These are phyloP conservation scores for Scenedesmus sp. DNA, from an alignment of 163 green algal species.

Conservation along the genomic window DNA sequence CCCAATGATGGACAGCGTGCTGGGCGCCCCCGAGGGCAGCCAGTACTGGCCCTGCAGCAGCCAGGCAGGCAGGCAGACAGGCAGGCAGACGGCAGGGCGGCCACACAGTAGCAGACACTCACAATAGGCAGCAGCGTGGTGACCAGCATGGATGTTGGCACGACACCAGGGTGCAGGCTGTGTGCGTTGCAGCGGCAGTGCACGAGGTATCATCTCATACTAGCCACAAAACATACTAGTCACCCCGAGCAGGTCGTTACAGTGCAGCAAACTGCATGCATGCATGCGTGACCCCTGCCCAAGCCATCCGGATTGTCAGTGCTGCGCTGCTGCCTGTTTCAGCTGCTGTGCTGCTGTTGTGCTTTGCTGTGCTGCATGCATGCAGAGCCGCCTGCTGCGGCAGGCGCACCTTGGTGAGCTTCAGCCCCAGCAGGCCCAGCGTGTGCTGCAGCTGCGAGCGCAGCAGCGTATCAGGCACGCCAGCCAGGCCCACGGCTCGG, in stretches of 20 bases:
- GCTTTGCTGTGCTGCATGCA: neutral
- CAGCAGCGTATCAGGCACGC: conserved; percentile 60
- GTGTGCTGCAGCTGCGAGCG: conserved; percentile 58
- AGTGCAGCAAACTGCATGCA: neutral
- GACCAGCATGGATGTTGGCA: neutral
- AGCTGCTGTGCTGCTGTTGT: neutral
- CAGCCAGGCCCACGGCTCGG: conserved; percentile 55
- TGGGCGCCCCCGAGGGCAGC: conserved; percentile 44
- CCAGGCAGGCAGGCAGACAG: neutral
- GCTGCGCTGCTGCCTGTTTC: neutral
- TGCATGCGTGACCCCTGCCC: neutral
- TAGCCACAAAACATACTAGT: neutral
- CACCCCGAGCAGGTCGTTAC: too few relatives aligned
- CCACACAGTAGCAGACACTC: neutral
- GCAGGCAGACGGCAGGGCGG: neutral
- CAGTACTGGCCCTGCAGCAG: conserved; percentile 64
- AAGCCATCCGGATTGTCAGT: neutral
- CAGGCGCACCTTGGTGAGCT: conserved; percentile 58
- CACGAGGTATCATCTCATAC: neutral
- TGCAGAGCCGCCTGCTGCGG: neutral
- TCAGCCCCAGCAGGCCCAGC: conserved; percentile 66
- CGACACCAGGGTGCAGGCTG: neutral
- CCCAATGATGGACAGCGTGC: conserved; percentile 62
- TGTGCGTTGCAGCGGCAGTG: neutral
- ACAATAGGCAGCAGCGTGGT: neutral